Evolutionary conservation across 148 eudicot genomes (phyloP), one percentile per base, ranked within the genome.

Genomic region (Mesembryanthemum crystallinum): DNA sequence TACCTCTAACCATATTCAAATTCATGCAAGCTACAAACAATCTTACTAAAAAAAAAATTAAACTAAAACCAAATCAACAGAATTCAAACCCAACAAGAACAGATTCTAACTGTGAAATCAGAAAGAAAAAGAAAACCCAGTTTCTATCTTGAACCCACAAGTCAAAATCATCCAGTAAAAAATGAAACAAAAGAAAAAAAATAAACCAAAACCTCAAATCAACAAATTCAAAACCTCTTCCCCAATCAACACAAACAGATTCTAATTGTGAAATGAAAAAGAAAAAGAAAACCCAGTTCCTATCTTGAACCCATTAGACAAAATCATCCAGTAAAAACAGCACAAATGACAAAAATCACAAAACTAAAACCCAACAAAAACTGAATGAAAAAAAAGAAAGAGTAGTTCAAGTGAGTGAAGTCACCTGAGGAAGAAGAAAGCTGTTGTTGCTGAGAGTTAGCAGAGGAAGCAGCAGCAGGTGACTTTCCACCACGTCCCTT

Each of bases 401-500:
- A 8, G 15, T 7, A 54, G 7, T 49, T 28, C 1, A 42, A 49
- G n/a, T 9, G 2, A 62, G 15, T 32, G 11, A 32, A 42, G 83
- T 86, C 73, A 90, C 90, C 86, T 32, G 85, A 39, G 33, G 92
- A 80, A 71, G 79, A 84, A 77, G 76, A n/a, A n/a, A n/a, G n/a
- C n/a, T n/a, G n/a, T n/a, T n/a, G 77, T 8, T 77, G 65, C 30
- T 87, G 83, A 88, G 84, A 85, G 84, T 83, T 87, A 24, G n/a
- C n/a, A n/a, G n/a, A n/a, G n/a, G n/a, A n/a, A n/a, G n/a, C n/a
- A n/a, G 78, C 76, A 42, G 83, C 62, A 72, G 74, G 76, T 21
- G 82, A 17, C 30, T 71, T 69, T 67, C 73, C 75, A 3, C 87
- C 88, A 51, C 92, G 87, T 1, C 90, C 90, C 60, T 79, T 79